These are phyloP conservation scores for Ustilago xerochloae DNA, from an alignment of 1,284 basidiomycete species.

Conservation along the genomic window DNA sequence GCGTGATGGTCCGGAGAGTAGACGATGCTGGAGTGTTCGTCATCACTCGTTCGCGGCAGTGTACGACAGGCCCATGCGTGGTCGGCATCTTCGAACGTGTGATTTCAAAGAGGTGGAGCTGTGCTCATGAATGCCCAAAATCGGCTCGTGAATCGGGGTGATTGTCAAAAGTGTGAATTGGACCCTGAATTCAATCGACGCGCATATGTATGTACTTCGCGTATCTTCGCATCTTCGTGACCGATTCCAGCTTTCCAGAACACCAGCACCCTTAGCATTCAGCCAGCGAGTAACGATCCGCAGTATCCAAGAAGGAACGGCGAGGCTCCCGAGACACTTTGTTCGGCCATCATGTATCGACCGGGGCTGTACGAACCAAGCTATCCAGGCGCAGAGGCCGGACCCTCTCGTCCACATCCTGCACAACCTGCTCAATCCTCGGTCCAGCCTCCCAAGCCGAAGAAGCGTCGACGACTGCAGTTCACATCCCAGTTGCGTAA, in stretches of 20 bases:
- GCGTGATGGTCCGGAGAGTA: too few relatives aligned
- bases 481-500: constrained; percentile 46
- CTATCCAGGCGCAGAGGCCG: constrained; percentile 10
- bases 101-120: constrained; percentile 1
- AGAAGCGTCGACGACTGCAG: constrained; percentile 42
- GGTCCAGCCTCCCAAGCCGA: constrained; percentile 8
- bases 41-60: too few relatives aligned
- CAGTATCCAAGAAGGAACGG: not conserved
- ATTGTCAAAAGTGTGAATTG: not conserved
- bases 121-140: too few relatives aligned
- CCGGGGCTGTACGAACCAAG: not conserved
- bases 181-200: constrained; percentile 20
- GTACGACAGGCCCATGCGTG: constrained; percentile 5
- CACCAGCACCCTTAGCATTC: not conserved
- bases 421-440: not conserved
- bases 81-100: not conserved
- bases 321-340: not conserved
- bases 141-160: not conserved
- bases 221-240: not conserved
- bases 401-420: constrained; percentile 17
- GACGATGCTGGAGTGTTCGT: too few relatives aligned
- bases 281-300: too few relatives aligned
- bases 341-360: constrained; percentile 8
- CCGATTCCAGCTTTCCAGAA: not conserved
- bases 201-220: constrained; percentile 4